A percentile compares a stretch with the other conserved stretches of the same genome.
These are phyloP conservation scores for Aspergillus hancockii DNA, from an alignment of 495 filamentous ascomycete genomes.

Conservation along the genomic window DNA sequence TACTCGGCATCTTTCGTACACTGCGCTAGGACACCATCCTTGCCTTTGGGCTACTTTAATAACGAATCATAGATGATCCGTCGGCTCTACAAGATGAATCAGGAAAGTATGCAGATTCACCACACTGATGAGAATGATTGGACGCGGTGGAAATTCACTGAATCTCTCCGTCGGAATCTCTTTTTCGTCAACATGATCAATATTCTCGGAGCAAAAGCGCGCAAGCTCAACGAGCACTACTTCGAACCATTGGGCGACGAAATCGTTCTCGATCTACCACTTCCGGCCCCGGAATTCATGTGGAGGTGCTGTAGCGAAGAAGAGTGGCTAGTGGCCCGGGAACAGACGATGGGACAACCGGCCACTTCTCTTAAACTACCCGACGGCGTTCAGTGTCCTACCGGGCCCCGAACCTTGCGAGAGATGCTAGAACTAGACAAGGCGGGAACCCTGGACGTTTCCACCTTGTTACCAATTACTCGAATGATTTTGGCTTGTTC, in stretches of 20 bases:
- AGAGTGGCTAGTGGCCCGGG: conserved; percentile 17
- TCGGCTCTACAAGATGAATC: conserved; percentile 12
- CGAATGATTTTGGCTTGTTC: conserved; percentile 18
- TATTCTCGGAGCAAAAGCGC: conserved; percentile 12
- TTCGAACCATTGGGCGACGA: conserved; percentile 19
- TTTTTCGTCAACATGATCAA: conserved; percentile 23
- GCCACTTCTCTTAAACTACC: neutral
- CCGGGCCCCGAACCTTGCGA: conserved; percentile 14
- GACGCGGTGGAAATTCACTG: conserved; percentile 22
- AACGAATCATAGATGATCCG: conserved; percentile 14
- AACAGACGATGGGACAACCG: conserved; percentile 7
- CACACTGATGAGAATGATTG: conserved; percentile 19
- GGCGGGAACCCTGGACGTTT: conserved; percentile 7
- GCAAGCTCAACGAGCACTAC: conserved; percentile 13
- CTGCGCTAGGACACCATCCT: neutral
- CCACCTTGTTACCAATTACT: conserved; percentile 15
- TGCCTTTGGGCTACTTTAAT: neutral
- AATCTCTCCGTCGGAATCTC: conserved; percentile 23
- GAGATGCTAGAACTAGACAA: conserved; percentile 10
- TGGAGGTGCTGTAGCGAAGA: conserved; percentile 19
- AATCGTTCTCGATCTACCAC: conserved; percentile 11
- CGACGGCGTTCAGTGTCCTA: neutral
- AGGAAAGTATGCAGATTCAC: neutral
- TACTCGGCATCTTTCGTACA: neutral
- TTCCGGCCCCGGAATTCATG: conserved; percentile 22